Base-by-base conservation (phyloP, 140 eudicot species). In the Ambrosia hybrid region DNA sequence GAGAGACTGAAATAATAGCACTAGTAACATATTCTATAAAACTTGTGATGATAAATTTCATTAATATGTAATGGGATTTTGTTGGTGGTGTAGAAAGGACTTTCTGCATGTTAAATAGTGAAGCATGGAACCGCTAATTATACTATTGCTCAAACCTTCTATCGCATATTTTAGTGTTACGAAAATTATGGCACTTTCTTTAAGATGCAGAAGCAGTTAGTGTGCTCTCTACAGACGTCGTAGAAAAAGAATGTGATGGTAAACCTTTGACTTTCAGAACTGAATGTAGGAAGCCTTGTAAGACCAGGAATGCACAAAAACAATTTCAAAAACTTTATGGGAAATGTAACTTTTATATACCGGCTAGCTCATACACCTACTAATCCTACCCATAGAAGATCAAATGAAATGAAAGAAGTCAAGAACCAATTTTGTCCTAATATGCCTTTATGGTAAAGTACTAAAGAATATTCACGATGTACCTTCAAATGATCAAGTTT, bases 401-500 rank as follows among this genome's bases (percentile, higher is more conserved):
- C 30, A 21, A 21, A 21, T 21, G 30, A 21, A 21, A 21, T 21
- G 30, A 21, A n/a, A n/a, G n/a, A n/a, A n/a, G n/a, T n/a, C n/a
- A 21, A 21, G 30, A 21, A 21, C 30, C 30, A 21, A 21, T 21
- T 21, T 21, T 21, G 30, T 21, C 30, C 30, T 21, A 21, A 21
- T 21, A 21, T 21, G 30, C 30, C 30, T 21, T 21, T 0, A 21
- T 21, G 30, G 30, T 21, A 21, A 21, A 21, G 30, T 41, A 41
- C 46, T 68, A 65, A 78, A 74, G 12, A 41, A 36, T 61, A 67
- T 57, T 56, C 17, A 61, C 6, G 51, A 45, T 67, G 60, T 76
- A 94, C 99, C 97, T 90, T 84, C 81, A 94, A 76, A 74, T 93
- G 91, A 76, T 94, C 97, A 81, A 94, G 96, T 85, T 94, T 94